Percentiles rank a stretch among this genome's conserved stretches.
Evolutionary conservation across 768 basidiomycete genomes (phyloP).

Genomic region (Mrakia hoshinonis): DNA sequence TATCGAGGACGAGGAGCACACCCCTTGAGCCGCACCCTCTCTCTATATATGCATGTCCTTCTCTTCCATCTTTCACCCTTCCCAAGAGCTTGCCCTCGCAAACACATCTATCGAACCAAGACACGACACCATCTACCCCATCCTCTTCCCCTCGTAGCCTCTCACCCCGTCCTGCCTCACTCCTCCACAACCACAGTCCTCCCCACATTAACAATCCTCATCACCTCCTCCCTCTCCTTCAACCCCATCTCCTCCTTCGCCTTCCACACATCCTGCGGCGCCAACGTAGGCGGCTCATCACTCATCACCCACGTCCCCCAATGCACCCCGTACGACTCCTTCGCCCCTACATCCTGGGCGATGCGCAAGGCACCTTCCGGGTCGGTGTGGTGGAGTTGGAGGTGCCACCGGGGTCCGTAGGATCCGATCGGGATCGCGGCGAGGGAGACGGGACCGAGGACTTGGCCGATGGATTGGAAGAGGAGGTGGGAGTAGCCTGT

Average conservation of each 20-base stretch:
- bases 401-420: constrained; percentile 39
- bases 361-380: constrained; percentile 39
- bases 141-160: background rate
- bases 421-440: constrained; percentile 41
- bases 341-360: constrained; percentile 34
- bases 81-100: no score
- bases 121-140: background rate
- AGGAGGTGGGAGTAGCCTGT: constrained; percentile 37
- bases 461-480: constrained; percentile 37
- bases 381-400: constrained; percentile 38
- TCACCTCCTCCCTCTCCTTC: constrained; percentile 13
- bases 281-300: constrained; percentile 31
- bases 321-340: constrained; percentile 38
- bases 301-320: constrained; percentile 37
- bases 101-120: no score
- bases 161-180: background rate
- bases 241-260: constrained; percentile 22
- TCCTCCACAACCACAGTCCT: background rate
- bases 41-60: no score
- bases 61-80: no score
- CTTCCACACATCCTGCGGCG: constrained; percentile 30
- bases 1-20: no score
- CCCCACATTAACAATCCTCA: constrained; percentile 25
- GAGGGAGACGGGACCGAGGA: constrained; percentile 36
- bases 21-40: no score